Percentiles rank a stretch among this genome's conserved stretches.
Conservation (phyloP, 805 yeast genomes). For the Suhomyces prunicola region DNA sequence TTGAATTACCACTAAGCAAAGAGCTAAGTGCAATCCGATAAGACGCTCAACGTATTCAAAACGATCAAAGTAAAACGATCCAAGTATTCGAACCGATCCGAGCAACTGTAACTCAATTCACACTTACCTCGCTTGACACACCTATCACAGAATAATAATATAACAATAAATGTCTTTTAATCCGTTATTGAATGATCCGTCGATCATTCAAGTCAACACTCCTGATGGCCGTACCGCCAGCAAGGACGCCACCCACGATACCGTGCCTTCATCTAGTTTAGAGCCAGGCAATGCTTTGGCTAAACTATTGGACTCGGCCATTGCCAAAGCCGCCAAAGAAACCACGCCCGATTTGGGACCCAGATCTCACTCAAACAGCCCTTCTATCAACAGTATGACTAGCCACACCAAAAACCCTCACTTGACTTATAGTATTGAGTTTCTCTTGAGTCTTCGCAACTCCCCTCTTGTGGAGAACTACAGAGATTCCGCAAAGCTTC, state of each 20-base stretch:
- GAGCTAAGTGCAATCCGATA: not conserved
- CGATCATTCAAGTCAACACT: slow-evolving; percentile 20
- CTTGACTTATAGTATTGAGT: slow-evolving; percentile 25
- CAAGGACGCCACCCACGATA: slow-evolving; percentile 3
- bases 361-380: slow-evolving; percentile 10
- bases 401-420: slow-evolving; percentile 8
- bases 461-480: slow-evolving; percentile 35
- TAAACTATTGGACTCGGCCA: slow-evolving; percentile 42
- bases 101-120: too few relatives aligned
- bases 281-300: slow-evolving; percentile 39
- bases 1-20: not conserved
- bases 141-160: not conserved
- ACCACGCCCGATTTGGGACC: slow-evolving; percentile 34
- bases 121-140: not conserved
- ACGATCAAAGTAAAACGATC: not conserved
- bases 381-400: slow-evolving; percentile 1
- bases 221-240: slow-evolving; percentile 1
- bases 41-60: not conserved
- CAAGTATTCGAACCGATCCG: too few relatives aligned
- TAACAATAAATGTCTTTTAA: slow-evolving; percentile 8
- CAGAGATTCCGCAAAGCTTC: slow-evolving; percentile 30
- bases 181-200: slow-evolving; percentile 29
- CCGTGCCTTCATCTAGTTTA: slow-evolving; percentile 9
- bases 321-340: slow-evolving; percentile 47
- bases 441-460: slow-evolving; percentile 28